Evolutionary conservation across 306 rosid species (phyloP), one percentile per base, ranked within the genome.

Genomic region (Echinosophora koreensis): DNA sequence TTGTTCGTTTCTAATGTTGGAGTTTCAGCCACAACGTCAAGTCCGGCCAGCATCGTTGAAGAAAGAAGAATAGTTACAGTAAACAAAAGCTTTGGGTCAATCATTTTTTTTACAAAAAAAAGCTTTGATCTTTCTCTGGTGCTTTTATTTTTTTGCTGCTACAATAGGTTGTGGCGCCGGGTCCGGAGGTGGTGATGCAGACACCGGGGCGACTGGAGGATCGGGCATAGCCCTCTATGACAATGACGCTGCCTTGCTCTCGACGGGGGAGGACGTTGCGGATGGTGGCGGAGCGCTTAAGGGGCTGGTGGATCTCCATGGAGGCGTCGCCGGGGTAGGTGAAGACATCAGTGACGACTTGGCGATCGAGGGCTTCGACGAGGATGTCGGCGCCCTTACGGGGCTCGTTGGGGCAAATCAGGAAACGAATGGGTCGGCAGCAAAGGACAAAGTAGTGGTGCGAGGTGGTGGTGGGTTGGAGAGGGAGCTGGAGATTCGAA

Each of bases 311-410:
- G 73, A 93, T 93, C 82, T 93, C 96, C 96, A 93, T 0, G 0
- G 97, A 89, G 0, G 97, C 96, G 49, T 97, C 96, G 28, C 96
- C 98, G 1, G 93, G 97, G 85, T 92, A 92, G 13, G 97, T 92
- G 74, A 94, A 92, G 13, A 94, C 97, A 6, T 83, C 18, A 15
- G 81, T 86, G 4, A 94, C 94, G 3, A 96, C 96, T 62, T 92
- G 89, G 15, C 96, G 93, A 71, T 94, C 98, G 1, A 94, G 91
- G 0, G 98, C 96, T 75, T 92, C 96, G 3, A 94, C 89, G 72
- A 94, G 97, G 80, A 92, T 88, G 59, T 94, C 96, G 0, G 96
- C 86, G 69, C 98, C 98, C 71, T 90, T 94, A 7, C 94, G 83
- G 0, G 94, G 96, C 60, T 92, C 82, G 49, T 84, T 73, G 3